Conservation (phyloP, 257 asterid genomes). For the Lantana camara region DNA sequence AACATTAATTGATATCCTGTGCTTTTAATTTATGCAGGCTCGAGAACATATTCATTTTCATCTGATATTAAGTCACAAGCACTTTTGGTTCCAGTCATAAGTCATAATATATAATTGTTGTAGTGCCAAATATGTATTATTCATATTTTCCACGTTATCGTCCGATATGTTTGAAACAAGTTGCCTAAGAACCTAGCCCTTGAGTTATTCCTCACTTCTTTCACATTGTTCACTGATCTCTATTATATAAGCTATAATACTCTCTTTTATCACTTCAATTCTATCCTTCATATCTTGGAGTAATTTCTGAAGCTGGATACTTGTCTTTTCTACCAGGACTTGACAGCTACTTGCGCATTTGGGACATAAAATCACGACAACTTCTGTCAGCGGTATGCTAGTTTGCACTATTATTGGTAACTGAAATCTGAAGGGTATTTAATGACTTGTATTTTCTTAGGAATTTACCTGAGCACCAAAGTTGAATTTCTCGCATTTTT, state of each 20-base stretch:
- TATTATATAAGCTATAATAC: background rate
- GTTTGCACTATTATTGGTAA: background rate
- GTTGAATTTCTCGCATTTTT: background rate
- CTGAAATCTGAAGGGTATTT: no score
- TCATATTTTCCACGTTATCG: background rate
- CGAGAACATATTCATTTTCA: background rate
- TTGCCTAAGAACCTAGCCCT: background rate
- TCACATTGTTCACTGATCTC: background rate
- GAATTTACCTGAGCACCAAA: background rate
- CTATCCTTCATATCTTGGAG: background rate
- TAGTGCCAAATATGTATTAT: background rate
- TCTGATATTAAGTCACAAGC: background rate
- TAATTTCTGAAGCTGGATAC: slow-evolving; percentile 27
- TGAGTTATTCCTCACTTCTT: background rate
- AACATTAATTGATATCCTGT: background rate
- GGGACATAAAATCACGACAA: slow-evolving; percentile 84
- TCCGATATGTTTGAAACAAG: background rate
- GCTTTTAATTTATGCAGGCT: background rate
- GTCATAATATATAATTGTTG: background rate
- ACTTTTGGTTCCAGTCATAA: background rate
- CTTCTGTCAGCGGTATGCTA: slow-evolving; percentile 86
- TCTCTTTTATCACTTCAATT: background rate
- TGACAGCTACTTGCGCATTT: slow-evolving; percentile 89
- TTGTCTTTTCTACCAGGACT: slow-evolving; percentile 57
- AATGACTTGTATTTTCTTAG: background rate